These are phyloP conservation scores for Albatrellus ellisii DNA, from an alignment of 768 basidiomycete species.

Conservation along the genomic window DNA sequence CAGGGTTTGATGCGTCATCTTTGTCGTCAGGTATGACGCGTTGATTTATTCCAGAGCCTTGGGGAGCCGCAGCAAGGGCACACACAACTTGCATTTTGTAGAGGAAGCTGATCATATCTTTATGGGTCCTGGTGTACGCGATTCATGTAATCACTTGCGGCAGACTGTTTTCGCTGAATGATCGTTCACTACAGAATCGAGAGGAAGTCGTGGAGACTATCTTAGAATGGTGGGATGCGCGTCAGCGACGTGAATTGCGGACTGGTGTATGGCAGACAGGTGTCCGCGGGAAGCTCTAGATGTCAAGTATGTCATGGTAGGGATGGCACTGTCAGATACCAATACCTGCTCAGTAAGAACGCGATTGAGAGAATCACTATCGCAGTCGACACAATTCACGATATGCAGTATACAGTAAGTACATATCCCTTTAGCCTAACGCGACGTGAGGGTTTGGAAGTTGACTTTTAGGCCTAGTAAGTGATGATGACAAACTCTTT, in stretches of 20 bases:
- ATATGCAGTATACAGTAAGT: too few relatives aligned
- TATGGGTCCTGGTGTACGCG: constrained; percentile 38
- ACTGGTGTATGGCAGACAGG: constrained; percentile 57
- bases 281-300: constrained; percentile 33
- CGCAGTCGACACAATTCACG: too few relatives aligned
- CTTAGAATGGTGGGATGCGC: constrained; percentile 50
- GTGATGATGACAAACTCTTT: too few relatives aligned
- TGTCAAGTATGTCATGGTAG: neutral
- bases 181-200: constrained; percentile 26
- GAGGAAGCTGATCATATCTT: constrained; percentile 77
- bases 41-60: constrained; percentile 54
- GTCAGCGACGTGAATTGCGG: constrained; percentile 31
- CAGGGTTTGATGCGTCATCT: neutral
- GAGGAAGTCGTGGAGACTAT: constrained; percentile 58
- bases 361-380: too few relatives aligned
- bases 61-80: constrained; percentile 44
- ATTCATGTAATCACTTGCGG: neutral
- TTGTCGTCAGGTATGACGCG: constrained; percentile 46
- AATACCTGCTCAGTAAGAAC: neutral
- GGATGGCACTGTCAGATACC: neutral
- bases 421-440: too few relatives aligned
- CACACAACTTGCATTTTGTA: constrained; percentile 54
- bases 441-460: too few relatives aligned
- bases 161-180: neutral
- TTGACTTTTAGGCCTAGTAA: too few relatives aligned